Evolutionary conservation across 176 grass and related monocot species (phyloP), one percentile per base, ranked within the genome.

Genomic region (Triticum dicoccoides): DNA sequence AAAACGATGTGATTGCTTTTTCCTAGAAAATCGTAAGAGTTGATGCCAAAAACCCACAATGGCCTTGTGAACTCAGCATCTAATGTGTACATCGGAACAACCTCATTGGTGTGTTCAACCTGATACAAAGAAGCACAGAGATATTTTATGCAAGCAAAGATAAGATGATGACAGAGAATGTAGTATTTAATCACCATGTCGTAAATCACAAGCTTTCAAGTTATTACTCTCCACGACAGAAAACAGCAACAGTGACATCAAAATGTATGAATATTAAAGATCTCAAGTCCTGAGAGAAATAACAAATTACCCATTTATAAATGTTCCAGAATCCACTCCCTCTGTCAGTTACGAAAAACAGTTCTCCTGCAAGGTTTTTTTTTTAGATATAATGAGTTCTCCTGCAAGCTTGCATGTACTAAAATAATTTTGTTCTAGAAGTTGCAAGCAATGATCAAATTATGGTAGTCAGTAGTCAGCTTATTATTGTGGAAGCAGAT

Each of bases 321-420:
- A 98, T 92, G 41, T 98, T 98, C 96, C 96, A 98, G 69, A 95
- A 95, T 71, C 96, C 96, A 87, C 81, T 94, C 35, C 81, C 86
- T 84, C 93, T 93, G 82, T 98, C 96, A 29, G 90, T 94, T 81
- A 98, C 81, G 79, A 95, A 98, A 86, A 95, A 98, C n/a, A 98
- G 71, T 86, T 98, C 93, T 34, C 96, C 96, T 98, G 63, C 72
- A 92, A 83, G 62, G 83, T 47, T 87, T 45, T 18, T 49, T 17
- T 52, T 18, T 54, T 54, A 58, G 20, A 59, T 59, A 59, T 59
- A 59, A 59, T 59, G 56, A 98, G 71, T 86, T 95, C 91, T 34
- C 96, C 93, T 98, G 63, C 66, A 92, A 83, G 56, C 87, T 87
- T 56, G 17, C 76, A 88, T 32, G 71, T 51, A 78, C 70, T 49